Conservation (phyloP, 139 green algal genomes). For the Asterochloris erici region DNA sequence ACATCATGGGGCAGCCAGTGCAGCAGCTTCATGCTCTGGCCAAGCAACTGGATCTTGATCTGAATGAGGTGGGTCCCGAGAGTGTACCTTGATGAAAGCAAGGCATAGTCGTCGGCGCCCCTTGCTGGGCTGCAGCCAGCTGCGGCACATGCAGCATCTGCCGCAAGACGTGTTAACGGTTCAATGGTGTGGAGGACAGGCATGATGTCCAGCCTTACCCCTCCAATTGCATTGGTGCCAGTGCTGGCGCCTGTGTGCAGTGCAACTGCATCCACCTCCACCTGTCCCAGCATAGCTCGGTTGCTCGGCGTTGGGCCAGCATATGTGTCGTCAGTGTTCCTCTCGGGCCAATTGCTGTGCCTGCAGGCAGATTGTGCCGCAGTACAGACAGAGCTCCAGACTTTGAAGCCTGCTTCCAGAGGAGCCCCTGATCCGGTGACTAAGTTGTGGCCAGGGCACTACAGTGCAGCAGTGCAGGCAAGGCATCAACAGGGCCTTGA, state of each 20-base stretch:
- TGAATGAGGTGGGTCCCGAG: background rate
- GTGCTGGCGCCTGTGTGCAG: background rate
- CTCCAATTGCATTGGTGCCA: background rate
- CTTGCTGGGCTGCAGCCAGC: background rate
- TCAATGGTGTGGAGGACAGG: background rate
- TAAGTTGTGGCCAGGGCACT: conserved; percentile 8
- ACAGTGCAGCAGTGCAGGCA: conserved; percentile 10
- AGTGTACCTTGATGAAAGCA: no score
- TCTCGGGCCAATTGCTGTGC: no score
- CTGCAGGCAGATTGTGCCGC: background rate
- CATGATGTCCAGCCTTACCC: no score
- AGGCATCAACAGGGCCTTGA: background rate
- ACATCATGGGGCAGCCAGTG: conserved; percentile 18
- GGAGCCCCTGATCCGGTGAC: conserved; percentile 12
- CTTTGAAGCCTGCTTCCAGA: background rate
- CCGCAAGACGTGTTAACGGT: background rate
- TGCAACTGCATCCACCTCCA: background rate
- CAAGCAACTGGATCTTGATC: background rate
- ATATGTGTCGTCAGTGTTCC: no score
- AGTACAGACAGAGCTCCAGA: conserved; percentile 8
- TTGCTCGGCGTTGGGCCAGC: no score
- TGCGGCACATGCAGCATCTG: background rate
- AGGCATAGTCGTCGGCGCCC: background rate
- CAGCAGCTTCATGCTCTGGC: conserved; percentile 20
- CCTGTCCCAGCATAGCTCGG: background rate